Conservation (phyloP, 2,329 filamentous ascomycete species). For the Berkeleyomyces basicola region DNA sequence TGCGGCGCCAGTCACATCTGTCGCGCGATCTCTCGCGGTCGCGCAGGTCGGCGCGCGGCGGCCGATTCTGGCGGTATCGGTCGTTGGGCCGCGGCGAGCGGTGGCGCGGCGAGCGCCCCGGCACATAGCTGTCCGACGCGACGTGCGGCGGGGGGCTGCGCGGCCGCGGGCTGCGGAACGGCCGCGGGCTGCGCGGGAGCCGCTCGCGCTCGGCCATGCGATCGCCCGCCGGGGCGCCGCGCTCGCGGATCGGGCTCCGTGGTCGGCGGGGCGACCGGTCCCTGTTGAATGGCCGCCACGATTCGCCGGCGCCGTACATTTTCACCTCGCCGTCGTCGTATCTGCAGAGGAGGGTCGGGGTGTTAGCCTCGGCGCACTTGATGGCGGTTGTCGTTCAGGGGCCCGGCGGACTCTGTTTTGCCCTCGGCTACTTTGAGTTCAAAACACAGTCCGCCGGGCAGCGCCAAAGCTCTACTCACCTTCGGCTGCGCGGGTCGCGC, state of each 20-base stretch:
- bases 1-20: conserved; percentile 17
- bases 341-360: conserved; percentile 20
- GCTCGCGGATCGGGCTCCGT: conserved; percentile 18
- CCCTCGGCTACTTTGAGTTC: too few species aligned
- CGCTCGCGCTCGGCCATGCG: conserved; percentile 17
- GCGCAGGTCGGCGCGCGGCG: conserved; percentile 26
- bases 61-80: conserved; percentile 27
- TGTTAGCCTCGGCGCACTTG: neutral
- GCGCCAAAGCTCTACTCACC: conserved; percentile 18
- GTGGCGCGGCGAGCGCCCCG: conserved; percentile 27
- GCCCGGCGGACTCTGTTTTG: too few species aligned
- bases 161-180: conserved; percentile 18
- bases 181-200: conserved; percentile 23
- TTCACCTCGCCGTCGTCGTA: conserved; percentile 47
- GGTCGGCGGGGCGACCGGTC: conserved; percentile 24
- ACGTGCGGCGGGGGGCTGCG: conserved; percentile 24
- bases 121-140: conserved; percentile 30
- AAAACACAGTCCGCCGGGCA: too few species aligned
- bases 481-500: conserved; percentile 21
- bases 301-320: conserved; percentile 44
- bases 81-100: conserved; percentile 26
- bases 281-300: conserved; percentile 40
- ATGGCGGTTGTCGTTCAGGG: neutral
- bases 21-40: conserved; percentile 18
- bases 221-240: neutral